Percentiles rank a stretch among this genome's conserved stretches.
Conservation (phyloP, 805 yeast species). For the Candida coquimbonensis region DNA sequence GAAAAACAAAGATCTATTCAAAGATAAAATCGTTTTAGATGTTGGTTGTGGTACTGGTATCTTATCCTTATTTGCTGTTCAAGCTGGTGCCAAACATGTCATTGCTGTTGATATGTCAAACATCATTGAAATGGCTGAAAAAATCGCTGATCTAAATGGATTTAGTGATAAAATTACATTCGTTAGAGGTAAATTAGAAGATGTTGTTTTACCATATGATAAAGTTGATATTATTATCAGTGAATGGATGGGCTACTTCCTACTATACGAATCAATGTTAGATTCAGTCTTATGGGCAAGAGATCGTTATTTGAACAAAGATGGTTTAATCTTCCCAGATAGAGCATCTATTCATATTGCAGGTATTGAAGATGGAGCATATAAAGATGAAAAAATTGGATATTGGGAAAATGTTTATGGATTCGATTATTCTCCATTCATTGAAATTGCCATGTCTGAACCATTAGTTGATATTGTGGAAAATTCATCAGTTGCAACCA, state of each 20-base stretch:
- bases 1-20: slow-evolving; percentile 82
- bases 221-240: slow-evolving; percentile 91
- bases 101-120: slow-evolving; percentile 96
- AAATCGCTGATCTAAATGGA: slow-evolving; percentile 80
- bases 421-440: slow-evolving; percentile 89
- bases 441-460: slow-evolving; percentile 79
- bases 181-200: slow-evolving; percentile 90
- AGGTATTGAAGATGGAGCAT: slow-evolving; percentile 87
- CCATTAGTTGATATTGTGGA: slow-evolving; percentile 97
- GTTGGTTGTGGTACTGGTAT: slow-evolving; percentile 99
- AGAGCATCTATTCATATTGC: slow-evolving; percentile 86
- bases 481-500: slow-evolving; percentile 66
- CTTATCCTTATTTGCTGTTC: slow-evolving; percentile 94
- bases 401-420: slow-evolving; percentile 98
- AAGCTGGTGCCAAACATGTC: slow-evolving; percentile 98
- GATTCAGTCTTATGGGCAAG: slow-evolving; percentile 94
- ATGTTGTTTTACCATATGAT: slow-evolving; percentile 75
- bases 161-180: slow-evolving; percentile 80
- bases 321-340: slow-evolving; percentile 93
- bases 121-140: slow-evolving; percentile 92
- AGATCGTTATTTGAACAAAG: slow-evolving; percentile 70
- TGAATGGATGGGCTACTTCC: slow-evolving; percentile 99
- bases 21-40: slow-evolving; percentile 89
- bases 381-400: slow-evolving; percentile 83
- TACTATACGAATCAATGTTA: slow-evolving; percentile 94